phyloP scores from a whole-genome alignment of 2,329 filamentous ascomycete species.

The Hypoxylon sp. region DNA sequence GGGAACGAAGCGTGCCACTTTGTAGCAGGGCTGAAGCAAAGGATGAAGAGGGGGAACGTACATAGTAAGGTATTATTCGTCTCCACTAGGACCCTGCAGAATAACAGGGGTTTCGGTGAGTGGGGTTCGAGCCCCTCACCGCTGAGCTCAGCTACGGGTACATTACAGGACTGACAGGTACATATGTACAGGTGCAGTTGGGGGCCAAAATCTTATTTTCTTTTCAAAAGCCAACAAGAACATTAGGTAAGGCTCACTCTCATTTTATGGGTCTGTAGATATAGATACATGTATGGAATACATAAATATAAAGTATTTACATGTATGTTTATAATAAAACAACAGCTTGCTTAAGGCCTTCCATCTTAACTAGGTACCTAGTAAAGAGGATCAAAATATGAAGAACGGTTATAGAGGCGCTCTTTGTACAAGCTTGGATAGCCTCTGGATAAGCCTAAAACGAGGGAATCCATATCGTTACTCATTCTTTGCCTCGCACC shows the following conservation, averaged over 20 bases:
- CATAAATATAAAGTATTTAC: no score
- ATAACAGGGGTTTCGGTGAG: not conserved
- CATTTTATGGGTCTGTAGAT: not conserved
- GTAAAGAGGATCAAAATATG: no score
- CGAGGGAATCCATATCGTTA: no score
- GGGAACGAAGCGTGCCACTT: slow-evolving; percentile 5
- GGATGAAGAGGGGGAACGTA: not conserved
- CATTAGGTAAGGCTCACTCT: not conserved
- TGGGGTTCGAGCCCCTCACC: slow-evolving; percentile 1
- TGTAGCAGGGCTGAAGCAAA: slow-evolving; percentile 24
- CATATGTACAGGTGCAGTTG: slow-evolving; percentile 4
- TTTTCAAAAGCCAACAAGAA: slow-evolving; percentile 9
- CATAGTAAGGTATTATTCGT: slow-evolving; percentile 9
- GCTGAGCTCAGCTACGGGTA: slow-evolving; percentile 3
- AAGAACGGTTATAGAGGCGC: no score
- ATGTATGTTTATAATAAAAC: no score
- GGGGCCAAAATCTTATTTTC: slow-evolving; percentile 19
- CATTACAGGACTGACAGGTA: no score
- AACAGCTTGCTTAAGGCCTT: no score
- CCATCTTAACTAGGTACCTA: no score
- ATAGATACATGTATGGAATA: no score
- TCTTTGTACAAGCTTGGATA: no score
- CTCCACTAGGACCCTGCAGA: slow-evolving; percentile 4
- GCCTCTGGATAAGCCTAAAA: no score
- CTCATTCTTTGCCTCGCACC: no score